Evolutionary conservation across 768 basidiomycete species (phyloP).

Genomic region (Lactifluus hygrophoroides): DNA sequence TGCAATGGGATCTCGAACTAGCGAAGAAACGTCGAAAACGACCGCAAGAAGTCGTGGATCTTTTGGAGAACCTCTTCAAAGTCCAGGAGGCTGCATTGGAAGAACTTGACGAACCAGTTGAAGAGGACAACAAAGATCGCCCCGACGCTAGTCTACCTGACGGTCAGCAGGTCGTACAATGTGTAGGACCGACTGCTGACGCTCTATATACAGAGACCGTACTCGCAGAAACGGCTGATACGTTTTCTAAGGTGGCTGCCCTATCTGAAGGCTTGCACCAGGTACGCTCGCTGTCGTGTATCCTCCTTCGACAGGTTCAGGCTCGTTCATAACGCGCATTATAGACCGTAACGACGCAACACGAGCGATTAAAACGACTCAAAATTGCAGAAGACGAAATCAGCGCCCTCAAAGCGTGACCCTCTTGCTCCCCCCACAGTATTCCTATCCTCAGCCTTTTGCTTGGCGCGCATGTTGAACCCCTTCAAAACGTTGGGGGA

Average conservation of each 20-base stretch:
- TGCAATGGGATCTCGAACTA: constrained; percentile 68
- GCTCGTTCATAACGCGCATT: neutral
- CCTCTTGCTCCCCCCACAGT: neutral
- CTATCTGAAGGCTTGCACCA: constrained; percentile 44
- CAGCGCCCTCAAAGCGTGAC: constrained; percentile 10
- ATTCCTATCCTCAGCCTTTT: constrained; percentile 1
- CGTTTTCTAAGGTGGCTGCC: constrained; percentile 30
- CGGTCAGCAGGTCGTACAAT: constrained; percentile 11
- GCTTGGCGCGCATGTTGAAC: neutral
- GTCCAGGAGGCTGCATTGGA: constrained; percentile 28
- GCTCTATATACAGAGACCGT: constrained; percentile 19
- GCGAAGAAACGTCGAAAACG: constrained; percentile 56
- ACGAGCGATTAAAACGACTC: constrained; percentile 41
- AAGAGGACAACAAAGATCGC: constrained; percentile 17
- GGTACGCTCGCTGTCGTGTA: constrained; percentile 34
- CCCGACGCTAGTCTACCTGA: constrained; percentile 21
- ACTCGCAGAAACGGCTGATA: constrained; percentile 23
- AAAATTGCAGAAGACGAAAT: constrained; percentile 23
- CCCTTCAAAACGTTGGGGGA: neutral
- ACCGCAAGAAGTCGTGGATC: constrained; percentile 44
- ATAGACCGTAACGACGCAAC: constrained; percentile 42
- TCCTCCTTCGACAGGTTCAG: neutral
- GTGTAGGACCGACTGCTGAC: neutral
- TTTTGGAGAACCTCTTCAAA: constrained; percentile 33
- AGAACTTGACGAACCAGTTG: constrained; percentile 21